These are phyloP conservation scores for Glycine soja DNA, from an alignment of 306 rosid genomes.

Conservation along the genomic window DNA sequence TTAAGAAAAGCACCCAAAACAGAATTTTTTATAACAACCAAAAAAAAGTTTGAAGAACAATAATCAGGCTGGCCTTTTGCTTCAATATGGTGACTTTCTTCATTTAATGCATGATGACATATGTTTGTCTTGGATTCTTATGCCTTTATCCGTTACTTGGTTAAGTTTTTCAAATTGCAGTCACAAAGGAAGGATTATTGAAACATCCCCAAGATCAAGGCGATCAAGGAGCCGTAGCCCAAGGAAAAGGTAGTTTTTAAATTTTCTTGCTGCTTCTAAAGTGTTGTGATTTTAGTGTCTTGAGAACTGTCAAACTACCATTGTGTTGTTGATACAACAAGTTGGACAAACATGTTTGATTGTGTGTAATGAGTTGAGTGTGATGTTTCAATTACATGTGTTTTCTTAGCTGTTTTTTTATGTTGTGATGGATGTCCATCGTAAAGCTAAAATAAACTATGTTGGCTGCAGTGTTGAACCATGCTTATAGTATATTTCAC, in stretches of 20 bases:
- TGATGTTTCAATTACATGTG: neutral
- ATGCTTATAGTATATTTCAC: neutral
- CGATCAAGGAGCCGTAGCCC: constrained; percentile 90
- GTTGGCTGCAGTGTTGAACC: neutral
- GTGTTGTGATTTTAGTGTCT: neutral
- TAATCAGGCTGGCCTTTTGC: neutral
- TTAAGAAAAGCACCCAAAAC: neutral
- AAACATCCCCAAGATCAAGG: constrained; percentile 59
- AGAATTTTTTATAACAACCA: no score
- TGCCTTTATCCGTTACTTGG: constrained; percentile 19
- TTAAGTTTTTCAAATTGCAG: constrained; percentile 53
- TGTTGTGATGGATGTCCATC: neutral
- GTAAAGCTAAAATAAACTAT: neutral
- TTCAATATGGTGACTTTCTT: no score
- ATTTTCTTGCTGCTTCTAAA: no score
- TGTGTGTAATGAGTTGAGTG: neutral
- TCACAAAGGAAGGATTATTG: constrained; percentile 83
- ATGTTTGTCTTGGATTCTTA: neutral
- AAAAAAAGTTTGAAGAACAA: no score
- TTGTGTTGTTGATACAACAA: neutral
- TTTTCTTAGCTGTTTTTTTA: constrained; percentile 4
- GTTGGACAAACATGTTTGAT: neutral
- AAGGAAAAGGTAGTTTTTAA: constrained; percentile 55
- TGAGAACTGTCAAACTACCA: neutral
- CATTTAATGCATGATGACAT: neutral